A percentile compares a stretch with the other conserved stretches of the same genome.
phyloP scores from a whole-genome alignment of 2,329 filamentous ascomycete species.

The Fusarium coicis region DNA sequence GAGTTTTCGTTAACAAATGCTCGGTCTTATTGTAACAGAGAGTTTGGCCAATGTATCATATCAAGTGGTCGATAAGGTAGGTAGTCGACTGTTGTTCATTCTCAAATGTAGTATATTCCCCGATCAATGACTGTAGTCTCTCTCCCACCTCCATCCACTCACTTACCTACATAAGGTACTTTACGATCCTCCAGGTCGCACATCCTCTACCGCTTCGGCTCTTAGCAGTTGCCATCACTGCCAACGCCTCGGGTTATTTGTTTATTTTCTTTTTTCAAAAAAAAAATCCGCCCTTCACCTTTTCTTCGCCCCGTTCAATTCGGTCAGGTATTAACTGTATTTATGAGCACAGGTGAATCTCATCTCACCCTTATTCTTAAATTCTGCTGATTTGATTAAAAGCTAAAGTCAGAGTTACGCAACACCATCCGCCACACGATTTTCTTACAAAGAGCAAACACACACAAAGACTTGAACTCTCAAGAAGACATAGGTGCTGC shows the following conservation, averaged over 20 bases:
- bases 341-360: neutral
- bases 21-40: neutral
- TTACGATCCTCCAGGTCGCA: neutral
- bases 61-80: neutral
- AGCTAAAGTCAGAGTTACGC: neutral
- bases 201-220: neutral
- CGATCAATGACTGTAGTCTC: no score
- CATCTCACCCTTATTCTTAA: neutral
- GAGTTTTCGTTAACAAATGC: neutral
- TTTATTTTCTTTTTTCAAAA: neutral
- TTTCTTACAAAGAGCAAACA: neutral
- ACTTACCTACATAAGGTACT: no score
- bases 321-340: neutral
- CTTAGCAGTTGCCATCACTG: neutral
- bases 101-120: neutral
- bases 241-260: neutral
- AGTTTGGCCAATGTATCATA: neutral
- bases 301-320: neutral
- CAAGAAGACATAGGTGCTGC: neutral
- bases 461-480: no score
- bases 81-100: neutral
- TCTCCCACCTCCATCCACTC: neutral
- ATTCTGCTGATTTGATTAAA: neutral
- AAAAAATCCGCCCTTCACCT: neutral
- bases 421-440: neutral